A percentile compares a stretch with the other conserved stretches of the same genome.
These are phyloP conservation scores for Chlorella sorokiniana DNA, from an alignment of 139 green algal genomes.

Conservation along the genomic window DNA sequence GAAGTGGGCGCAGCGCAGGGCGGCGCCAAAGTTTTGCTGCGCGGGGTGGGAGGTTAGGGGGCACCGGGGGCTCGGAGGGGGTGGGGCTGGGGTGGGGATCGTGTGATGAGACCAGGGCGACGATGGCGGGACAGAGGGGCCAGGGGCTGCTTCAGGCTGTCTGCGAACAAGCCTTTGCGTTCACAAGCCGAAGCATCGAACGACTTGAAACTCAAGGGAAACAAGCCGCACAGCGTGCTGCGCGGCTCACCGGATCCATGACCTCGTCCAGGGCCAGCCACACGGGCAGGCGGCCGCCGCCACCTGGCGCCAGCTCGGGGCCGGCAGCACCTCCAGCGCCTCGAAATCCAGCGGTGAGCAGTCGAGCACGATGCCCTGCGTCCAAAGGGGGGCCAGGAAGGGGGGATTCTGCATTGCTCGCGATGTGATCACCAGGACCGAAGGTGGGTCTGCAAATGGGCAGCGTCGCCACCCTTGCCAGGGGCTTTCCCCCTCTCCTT, in stretches of 20 bases:
- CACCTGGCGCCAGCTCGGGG: background rate
- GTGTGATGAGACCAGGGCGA: background rate
- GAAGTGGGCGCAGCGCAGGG: constrained; percentile 85
- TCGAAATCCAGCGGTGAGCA: constrained; percentile 66
- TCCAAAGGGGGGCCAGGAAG: too few relatives aligned
- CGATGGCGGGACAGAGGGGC: too few relatives aligned
- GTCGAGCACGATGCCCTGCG: constrained; percentile 71
- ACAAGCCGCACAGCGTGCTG: background rate
- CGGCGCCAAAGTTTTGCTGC: constrained; percentile 93
- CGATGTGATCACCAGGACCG: too few relatives aligned
- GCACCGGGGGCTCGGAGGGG: background rate
- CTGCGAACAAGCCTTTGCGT: too few relatives aligned
- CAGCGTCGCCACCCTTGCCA: too few relatives aligned
- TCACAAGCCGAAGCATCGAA: background rate
- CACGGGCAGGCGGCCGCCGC: constrained; percentile 46
- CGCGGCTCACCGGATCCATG: constrained; percentile 67
- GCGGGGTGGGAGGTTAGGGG: too few relatives aligned
- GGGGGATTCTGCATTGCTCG: too few relatives aligned
- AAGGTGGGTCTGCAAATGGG: too few relatives aligned
- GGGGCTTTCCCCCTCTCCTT: too few relatives aligned
- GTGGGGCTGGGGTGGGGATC: background rate
- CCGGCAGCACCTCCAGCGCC: constrained; percentile 61
- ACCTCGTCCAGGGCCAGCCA: constrained; percentile 94
- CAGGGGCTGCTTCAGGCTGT: too few relatives aligned
- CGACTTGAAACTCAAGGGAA: background rate